Evolutionary conservation across 352 stramenopile species (phyloP).

Genomic region (Pythium chondricola): DNA sequence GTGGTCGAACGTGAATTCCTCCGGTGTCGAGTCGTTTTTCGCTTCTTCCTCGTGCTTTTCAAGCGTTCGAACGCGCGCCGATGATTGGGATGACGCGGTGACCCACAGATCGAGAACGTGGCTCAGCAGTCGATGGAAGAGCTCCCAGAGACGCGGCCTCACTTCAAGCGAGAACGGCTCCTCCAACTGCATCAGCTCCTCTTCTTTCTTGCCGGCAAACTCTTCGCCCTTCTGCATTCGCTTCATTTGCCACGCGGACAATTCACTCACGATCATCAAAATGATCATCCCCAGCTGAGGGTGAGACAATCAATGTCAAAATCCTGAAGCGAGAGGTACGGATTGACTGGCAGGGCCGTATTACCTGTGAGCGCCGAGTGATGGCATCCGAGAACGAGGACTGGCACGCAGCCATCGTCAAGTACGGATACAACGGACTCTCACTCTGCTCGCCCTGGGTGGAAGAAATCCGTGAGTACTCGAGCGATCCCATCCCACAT

Average conservation of each 20-base stretch:
- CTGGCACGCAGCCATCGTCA: slow-evolving; percentile 21
- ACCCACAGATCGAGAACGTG: slow-evolving; percentile 60
- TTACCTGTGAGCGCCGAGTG: slow-evolving; percentile 67
- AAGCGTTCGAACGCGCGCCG: not conserved
- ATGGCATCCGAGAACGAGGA: slow-evolving; percentile 33
- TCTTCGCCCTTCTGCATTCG: slow-evolving; percentile 82
- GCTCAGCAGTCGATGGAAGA: slow-evolving; percentile 59
- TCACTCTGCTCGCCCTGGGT: slow-evolving; percentile 17
- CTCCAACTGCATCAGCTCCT: slow-evolving; percentile 70
- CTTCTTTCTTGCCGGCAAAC: slow-evolving; percentile 56
- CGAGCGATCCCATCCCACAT: not conserved
- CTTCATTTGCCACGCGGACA: slow-evolving; percentile 87
- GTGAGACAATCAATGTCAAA: too few relatives aligned
- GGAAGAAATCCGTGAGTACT: not conserved
- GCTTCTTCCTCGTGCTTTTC: not conserved
- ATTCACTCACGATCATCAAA: slow-evolving; percentile 63
- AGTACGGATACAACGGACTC: slow-evolving; percentile 19
- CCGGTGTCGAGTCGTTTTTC: not conserved
- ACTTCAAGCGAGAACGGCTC: slow-evolving; percentile 83
- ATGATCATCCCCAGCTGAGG: slow-evolving; percentile 68
- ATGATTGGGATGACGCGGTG: too few relatives aligned
- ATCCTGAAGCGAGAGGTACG: too few relatives aligned
- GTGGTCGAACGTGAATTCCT: slow-evolving; percentile 3
- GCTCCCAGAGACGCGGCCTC: slow-evolving; percentile 59
- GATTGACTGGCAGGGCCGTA: too few relatives aligned